Evolutionary conservation across 2,329 filamentous ascomycete species (phyloP).

Genomic region (Pseudocercospora eumusae): DNA sequence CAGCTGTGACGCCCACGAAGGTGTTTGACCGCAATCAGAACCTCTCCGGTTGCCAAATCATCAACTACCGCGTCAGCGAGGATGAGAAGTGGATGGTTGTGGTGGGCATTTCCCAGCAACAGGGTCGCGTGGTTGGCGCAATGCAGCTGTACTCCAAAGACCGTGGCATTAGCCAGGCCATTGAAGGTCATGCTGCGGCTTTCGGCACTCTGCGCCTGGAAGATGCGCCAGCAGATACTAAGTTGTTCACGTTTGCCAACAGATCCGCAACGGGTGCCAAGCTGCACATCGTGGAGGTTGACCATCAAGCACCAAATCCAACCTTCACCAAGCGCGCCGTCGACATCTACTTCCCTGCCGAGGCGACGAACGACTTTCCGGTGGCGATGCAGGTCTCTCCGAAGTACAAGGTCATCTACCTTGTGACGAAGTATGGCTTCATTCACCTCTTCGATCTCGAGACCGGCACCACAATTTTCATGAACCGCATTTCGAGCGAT

Average conservation of each 20-base stretch:
- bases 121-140: slow-evolving; percentile 88
- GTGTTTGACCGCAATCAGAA: slow-evolving; percentile 93
- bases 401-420: slow-evolving; percentile 94
- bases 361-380: slow-evolving; percentile 95
- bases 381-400: slow-evolving; percentile 96
- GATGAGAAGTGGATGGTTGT: slow-evolving; percentile 99
- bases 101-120: slow-evolving; percentile 90
- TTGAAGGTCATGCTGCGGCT: slow-evolving; percentile 93
- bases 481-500: slow-evolving; percentile 99
- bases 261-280: slow-evolving; percentile 87
- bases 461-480: slow-evolving; percentile 93
- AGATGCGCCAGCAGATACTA: slow-evolving; percentile 84
- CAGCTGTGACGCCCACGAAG: slow-evolving; percentile 78
- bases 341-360: slow-evolving; percentile 94
- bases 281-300: slow-evolving; percentile 95
- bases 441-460: slow-evolving; percentile 98
- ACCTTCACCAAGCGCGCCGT: slow-evolving; percentile 93
- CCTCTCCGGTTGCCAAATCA: slow-evolving; percentile 90
- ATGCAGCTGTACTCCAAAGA: slow-evolving; percentile 98
- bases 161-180: slow-evolving; percentile 93
- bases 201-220: slow-evolving; percentile 90
- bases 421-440: slow-evolving; percentile 98
- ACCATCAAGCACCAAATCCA: slow-evolving; percentile 86
- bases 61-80: slow-evolving; percentile 95
- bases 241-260: slow-evolving; percentile 95